These are phyloP conservation scores for Silene uniflora DNA, from an alignment of 148 eudicot genomes.

Conservation along the genomic window DNA sequence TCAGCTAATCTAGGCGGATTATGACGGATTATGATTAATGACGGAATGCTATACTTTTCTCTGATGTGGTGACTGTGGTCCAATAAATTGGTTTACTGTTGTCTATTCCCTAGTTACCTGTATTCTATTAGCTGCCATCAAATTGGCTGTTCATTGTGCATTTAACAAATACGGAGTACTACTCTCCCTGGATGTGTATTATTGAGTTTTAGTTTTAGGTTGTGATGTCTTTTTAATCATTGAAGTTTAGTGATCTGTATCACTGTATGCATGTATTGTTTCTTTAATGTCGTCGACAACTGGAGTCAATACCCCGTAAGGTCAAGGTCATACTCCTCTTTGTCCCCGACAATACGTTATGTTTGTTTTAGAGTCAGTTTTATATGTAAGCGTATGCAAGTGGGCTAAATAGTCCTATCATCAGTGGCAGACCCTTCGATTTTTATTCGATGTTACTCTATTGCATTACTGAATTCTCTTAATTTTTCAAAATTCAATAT, in stretches of 20 bases:
- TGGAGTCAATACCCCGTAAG: too few relatives aligned
- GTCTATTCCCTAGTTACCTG: neutral
- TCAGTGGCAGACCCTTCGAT: too few relatives aligned
- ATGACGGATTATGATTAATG: too few relatives aligned
- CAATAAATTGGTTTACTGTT: neutral
- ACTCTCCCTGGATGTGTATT: neutral
- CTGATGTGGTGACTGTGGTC: conserved; percentile 9
- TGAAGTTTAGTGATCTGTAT: neutral
- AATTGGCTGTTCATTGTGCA: neutral
- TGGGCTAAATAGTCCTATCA: too few relatives aligned
- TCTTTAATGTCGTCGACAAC: neutral
- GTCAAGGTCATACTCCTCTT: too few relatives aligned
- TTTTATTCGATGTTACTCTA: too few relatives aligned
- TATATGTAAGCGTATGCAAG: too few relatives aligned
- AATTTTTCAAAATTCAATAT: too few relatives aligned
- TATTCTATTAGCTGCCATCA: neutral
- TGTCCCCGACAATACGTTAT: too few relatives aligned
- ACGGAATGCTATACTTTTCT: neutral
- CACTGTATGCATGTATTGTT: neutral
- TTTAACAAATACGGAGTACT: conserved; percentile 1
- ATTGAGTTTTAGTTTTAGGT: neutral
- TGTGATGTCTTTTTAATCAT: conserved; percentile 18
- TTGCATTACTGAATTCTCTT: too few relatives aligned
- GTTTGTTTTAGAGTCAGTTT: too few relatives aligned
- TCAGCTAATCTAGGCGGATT: conserved; percentile 11